Evolutionary conservation across 495 filamentous ascomycete genomes (phyloP), one percentile per base, ranked within the genome.

Genomic region (Penicillium roqueforti): DNA sequence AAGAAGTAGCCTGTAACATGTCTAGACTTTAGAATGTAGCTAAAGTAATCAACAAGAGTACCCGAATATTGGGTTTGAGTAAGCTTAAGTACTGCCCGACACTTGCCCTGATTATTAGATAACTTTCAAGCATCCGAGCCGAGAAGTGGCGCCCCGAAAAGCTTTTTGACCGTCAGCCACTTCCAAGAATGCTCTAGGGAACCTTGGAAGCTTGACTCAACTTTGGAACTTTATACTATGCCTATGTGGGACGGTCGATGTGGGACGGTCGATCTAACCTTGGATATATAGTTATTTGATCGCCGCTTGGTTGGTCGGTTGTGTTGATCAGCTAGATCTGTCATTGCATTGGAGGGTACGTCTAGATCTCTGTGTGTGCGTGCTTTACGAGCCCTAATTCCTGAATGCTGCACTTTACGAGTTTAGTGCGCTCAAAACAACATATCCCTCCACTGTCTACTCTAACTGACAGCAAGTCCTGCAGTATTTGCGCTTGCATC

Each of bases 91-190:
- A 13, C 4, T 31, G 11, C 6, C 6, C 7, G 6, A 28, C 6
- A 23, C 22, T 23, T 23, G 2, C 22, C 22, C 22, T 23, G 22
- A 23, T 23, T 2, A 31, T 22, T 23, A 16, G 7, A 16, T 22
- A 36, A 36, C 14, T 11, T 11, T 2, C 10, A n/a, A 25, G 11
- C 0, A n/a, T 23, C 18, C 41, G 41, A 42, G 20, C 20, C 51
- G 36, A 23, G 46, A 10, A 48, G 59, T 61, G 61, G 58, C 43
- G 61, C 51, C 48, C 45, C 50, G 25, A 36, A 54, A 63, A 55
- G 54, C 54, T 61, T 63, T 25, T 49, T 38, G n/a, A n/a, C 54
- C 44, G 47, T 61, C 51, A 61, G 61, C 60, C 60, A 63, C 60
- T 47, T 55, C 52, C 56, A 54, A 42, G 51, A 38, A 47, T 44